Percentiles rank a stretch among this genome's conserved stretches.
Evolutionary conservation across 129 eudicot species (phyloP).

Genomic region (Flaveria brownii): DNA sequence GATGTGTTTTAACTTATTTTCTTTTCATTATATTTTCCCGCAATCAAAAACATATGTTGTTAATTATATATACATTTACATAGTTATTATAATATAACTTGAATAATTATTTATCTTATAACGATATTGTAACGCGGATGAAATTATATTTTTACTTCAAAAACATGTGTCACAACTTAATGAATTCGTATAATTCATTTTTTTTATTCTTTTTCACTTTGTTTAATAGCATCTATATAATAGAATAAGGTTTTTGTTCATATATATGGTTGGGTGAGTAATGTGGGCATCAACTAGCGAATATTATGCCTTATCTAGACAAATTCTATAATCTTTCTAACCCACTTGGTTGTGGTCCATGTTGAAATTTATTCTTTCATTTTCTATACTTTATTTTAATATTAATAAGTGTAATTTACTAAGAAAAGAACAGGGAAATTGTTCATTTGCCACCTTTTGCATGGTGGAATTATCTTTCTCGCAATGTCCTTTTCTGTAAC

Average conservation of each 20-base stretch:
- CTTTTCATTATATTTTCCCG: no score
- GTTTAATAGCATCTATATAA: background rate
- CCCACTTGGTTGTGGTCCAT: conserved; percentile 40
- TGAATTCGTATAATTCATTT: no score
- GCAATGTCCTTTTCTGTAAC: background rate
- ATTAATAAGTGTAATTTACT: background rate
- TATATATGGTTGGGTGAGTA: background rate
- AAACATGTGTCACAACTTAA: no score
- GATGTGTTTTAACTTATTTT: no score
- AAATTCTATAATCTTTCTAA: conserved; percentile 33
- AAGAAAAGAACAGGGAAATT: background rate
- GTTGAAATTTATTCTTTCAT: conserved; percentile 12
- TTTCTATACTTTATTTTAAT: background rate
- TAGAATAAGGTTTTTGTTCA: background rate
- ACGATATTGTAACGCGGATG: no score
- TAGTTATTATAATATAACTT: no score
- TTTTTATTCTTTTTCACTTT: no score
- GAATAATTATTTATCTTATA: no score
- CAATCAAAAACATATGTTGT: no score
- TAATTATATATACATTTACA: no score
- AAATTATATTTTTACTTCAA: no score
- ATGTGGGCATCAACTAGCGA: conserved; percentile 25
- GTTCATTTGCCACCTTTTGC: conserved; percentile 38
- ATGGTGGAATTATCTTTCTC: conserved; percentile 3
- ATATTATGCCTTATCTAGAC: conserved; percentile 33